Conservation (phyloP, 208 protist species). For the Trypanosoma rangeli region DNA sequence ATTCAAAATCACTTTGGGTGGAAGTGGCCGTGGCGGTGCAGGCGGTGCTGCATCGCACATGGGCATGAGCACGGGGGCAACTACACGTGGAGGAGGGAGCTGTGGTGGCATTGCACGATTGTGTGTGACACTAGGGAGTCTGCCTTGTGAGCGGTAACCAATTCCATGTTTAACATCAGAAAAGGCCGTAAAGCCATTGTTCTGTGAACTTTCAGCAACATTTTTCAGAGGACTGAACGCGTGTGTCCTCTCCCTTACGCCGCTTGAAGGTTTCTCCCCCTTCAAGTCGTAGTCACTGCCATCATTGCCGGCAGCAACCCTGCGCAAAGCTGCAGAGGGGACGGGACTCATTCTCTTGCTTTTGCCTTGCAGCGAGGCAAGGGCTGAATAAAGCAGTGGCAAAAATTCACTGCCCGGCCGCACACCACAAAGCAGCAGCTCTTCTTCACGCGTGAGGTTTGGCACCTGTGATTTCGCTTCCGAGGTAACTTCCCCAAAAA, state of each 20-base stretch:
- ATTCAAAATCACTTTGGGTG: not conserved
- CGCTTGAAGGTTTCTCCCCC: not conserved
- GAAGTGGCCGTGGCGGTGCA: slow-evolving; percentile 9
- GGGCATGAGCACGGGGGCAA: slow-evolving; percentile 17
- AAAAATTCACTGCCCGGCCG: slow-evolving; percentile 51
- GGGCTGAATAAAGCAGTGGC: slow-evolving; percentile 31
- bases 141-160: slow-evolving; percentile 16
- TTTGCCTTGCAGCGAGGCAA: slow-evolving; percentile 17
- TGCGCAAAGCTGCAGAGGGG: not conserved
- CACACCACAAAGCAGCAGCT: slow-evolving; percentile 56
- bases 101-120: not conserved
- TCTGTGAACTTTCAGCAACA: slow-evolving; percentile 9
- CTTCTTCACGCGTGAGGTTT: slow-evolving; percentile 45
- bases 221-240: slow-evolving; percentile 13
- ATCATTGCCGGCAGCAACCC: not conserved
- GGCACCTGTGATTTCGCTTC: not conserved
- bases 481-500: slow-evolving; percentile 2
- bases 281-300: not conserved
- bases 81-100: slow-evolving; percentile 14
- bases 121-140: slow-evolving; percentile 11
- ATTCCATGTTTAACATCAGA: slow-evolving; percentile 8
- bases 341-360: not conserved
- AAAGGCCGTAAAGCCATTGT: not conserved
- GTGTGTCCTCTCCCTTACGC: not conserved
- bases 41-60: not conserved